Evolutionary conservation across 768 basidiomycete genomes (phyloP), one percentile per base, ranked within the genome.

Genomic region (Cystofilobasidium ferigula): DNA sequence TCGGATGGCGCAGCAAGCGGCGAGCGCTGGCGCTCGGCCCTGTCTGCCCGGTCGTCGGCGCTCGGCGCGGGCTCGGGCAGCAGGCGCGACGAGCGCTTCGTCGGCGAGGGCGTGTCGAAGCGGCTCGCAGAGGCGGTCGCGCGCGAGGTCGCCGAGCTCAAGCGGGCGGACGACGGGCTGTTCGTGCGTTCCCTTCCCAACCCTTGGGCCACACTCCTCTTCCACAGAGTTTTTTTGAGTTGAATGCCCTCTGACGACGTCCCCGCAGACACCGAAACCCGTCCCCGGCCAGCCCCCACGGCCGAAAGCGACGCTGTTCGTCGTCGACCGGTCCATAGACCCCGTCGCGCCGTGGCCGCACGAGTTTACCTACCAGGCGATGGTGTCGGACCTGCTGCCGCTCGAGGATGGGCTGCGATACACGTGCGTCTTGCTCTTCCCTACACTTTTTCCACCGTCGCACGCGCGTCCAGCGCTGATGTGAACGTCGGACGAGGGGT

Each of bases 321-420:
- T 99, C 67, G 93, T 92, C 6, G 95, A 99, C 76, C 85, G 95
- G n/a, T 83, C 92, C 4, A 90, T 99, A 86, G 95, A 99, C 76
- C 85, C 85, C 71, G 73, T 87, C 30, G 86, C 90, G 2, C 95
- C 95, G 1, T 83, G 97, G 68, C 74, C 95, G 40, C 95, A 99
- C 74, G 95, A 98, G 73, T 99, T 99, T 74, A 98, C 94, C 26
- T 99, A 98, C 76, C 95, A 98, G 76, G 94, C 95, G 0, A 99
- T 99, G 95, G 87, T 87, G 57, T 91, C 92, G 71, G 95, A 99
- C 75, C 77, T 99, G 24, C 80, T 99, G 7, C 86, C 86, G 22
- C 88, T 99, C 60, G 83, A 90, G 63, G 84, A 89, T 68, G 94
- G 93, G 30, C 81, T 80, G 12, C 86, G 82, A 76, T 98, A 97